Base-by-base conservation (phyloP, 2,329 filamentous ascomycete genomes). In the Xylariaceae sp. region DNA sequence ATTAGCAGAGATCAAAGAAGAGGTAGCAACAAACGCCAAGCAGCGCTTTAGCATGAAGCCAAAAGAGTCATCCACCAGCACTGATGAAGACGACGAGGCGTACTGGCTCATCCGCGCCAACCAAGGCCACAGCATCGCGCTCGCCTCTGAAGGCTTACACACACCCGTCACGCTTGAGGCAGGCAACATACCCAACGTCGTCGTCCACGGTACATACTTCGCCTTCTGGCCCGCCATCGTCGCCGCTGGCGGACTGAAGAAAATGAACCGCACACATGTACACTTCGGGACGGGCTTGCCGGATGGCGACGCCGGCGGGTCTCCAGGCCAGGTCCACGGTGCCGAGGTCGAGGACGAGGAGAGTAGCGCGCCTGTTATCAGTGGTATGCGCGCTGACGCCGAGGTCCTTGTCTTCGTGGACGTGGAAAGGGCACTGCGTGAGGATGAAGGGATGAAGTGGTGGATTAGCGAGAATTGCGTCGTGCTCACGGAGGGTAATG, bases 21-120 rank as follows among this genome's bases (percentile, higher is more conserved):
- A 86, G 12, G 91, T 96, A 9, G 71, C 76, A 11, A 80, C 80
- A 47, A 95, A 90, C 67, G 88, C 92, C 66, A 99, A 99, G 74
- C 88, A 96, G 71, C 88, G 94, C 40, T 99, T 95, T 75, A 82
- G 85, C 1, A 77, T 97, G 66, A 85, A 90, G 51, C 80, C 80
- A 45, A 79, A 6, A 11, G 35, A 6, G 2, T 1, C 43, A 6
- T 2, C 43, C 26, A 27, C 41, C 65, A 27, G 66, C 12, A 46
- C 61, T 12, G 54, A 59, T 32, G 68, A 69, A 26, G 67, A 68
- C 6, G 75, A 87, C 48, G 79, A 89, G 0, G 70, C 78, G 0
- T 78, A 87, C 70, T 96, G 86, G 75, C 78, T 95, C 34, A 96
- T 99, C 73, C 90, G 94, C 65, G 94, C 94, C 31, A 96, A 95